These are phyloP conservation scores for Skeletonema marinoi DNA, from an alignment of 108 stramenopile species.

Conservation along the genomic window DNA sequence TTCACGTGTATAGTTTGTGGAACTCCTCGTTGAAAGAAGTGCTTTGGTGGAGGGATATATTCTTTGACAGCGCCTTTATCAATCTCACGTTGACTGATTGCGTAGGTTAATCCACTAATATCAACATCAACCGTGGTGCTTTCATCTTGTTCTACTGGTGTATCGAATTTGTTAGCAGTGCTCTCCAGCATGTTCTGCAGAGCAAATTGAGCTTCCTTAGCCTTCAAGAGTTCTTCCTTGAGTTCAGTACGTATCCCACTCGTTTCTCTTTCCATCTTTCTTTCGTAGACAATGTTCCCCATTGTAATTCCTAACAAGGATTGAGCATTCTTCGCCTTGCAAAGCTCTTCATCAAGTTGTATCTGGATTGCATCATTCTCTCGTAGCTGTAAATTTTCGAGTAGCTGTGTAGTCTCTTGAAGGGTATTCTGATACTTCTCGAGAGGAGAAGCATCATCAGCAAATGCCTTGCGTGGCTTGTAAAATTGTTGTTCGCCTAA, in stretches of 20 bases:
- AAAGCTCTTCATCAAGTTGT: constrained; percentile 28
- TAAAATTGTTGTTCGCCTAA: neutral
- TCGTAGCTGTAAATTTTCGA: neutral
- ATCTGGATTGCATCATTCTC: constrained; percentile 18
- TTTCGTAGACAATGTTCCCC: neutral
- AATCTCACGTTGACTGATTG: constrained; percentile 48
- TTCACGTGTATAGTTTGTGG: constrained; percentile 28
- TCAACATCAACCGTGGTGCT: neutral
- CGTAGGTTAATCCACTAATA: constrained; percentile 15
- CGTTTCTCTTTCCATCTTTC: neutral
- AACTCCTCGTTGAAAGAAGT: constrained; percentile 26
- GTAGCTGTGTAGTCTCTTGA: neutral
- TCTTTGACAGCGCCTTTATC: constrained; percentile 39
- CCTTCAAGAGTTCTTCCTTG: constrained; percentile 13
- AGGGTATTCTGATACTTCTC: neutral
- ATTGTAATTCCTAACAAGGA: constrained; percentile 5
- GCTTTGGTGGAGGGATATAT: constrained; percentile 45
- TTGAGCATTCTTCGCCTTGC: constrained; percentile 25
- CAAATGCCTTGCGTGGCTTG: neutral
- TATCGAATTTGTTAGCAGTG: neutral
- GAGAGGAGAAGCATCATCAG: neutral
- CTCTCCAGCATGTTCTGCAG: constrained; percentile 25
- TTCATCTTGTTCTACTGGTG: neutral
- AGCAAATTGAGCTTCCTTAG: constrained; percentile 13
- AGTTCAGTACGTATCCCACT: neutral